These are phyloP conservation scores for Trichocladium antarcticum DNA, from an alignment of 495 filamentous ascomycete genomes.

Conservation along the genomic window DNA sequence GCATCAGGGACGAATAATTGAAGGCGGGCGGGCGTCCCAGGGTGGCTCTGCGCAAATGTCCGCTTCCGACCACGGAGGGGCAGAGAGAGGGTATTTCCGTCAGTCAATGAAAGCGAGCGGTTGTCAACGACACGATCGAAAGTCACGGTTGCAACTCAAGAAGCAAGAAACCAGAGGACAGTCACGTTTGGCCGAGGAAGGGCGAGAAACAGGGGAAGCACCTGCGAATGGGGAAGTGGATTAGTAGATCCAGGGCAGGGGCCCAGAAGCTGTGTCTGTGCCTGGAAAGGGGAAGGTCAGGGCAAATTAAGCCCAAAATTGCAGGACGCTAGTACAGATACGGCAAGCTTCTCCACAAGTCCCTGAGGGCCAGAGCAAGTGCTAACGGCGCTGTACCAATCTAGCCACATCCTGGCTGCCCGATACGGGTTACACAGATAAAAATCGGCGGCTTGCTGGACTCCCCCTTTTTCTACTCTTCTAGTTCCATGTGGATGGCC, in stretches of 20 bases:
- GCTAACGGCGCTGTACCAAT: slow-evolving; percentile 13
- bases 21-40: neutral
- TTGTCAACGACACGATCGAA: neutral
- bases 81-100: neutral
- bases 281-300: neutral
- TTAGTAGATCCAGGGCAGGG: slow-evolving; percentile 4
- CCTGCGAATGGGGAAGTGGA: slow-evolving; percentile 16
- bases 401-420: slow-evolving; percentile 5
- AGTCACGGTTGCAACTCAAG: neutral
- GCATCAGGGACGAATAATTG: slow-evolving; percentile 11
- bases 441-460: neutral
- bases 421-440: slow-evolving; percentile 20
- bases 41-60: neutral
- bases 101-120: neutral
- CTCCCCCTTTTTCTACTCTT: slow-evolving; percentile 20
- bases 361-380: slow-evolving; percentile 9
- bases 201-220: slow-evolving; percentile 12
- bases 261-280: slow-evolving; percentile 2
- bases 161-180: neutral
- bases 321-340: slow-evolving; percentile 4
- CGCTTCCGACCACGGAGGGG: slow-evolving; percentile 1
- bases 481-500: too few species aligned
- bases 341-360: slow-evolving; percentile 9
- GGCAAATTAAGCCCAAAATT: slow-evolving; percentile 14
- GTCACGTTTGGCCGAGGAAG: slow-evolving; percentile 16